These are phyloP conservation scores for Trichoderma endophyticum DNA, from an alignment of 2,329 filamentous ascomycete species.

Conservation along the genomic window DNA sequence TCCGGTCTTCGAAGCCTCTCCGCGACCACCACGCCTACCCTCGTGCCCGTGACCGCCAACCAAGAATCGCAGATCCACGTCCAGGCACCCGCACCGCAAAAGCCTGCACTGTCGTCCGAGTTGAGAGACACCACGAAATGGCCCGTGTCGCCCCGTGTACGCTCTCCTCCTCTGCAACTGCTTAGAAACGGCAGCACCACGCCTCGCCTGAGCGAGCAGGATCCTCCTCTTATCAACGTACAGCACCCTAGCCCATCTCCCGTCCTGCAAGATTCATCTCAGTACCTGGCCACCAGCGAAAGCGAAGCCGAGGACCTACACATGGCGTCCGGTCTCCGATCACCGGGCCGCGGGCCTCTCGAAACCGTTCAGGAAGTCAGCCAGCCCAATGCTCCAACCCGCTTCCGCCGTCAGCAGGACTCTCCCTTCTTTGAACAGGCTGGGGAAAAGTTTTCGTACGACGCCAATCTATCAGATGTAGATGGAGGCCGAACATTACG, in stretches of 20 bases:
- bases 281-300: slow-evolving; percentile 39
- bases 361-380: slow-evolving; percentile 93
- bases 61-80: slow-evolving; percentile 53
- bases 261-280: slow-evolving; percentile 38
- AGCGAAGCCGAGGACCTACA: slow-evolving; percentile 52
- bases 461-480: slow-evolving; percentile 39
- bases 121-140: slow-evolving; percentile 62
- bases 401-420: slow-evolving; percentile 37
- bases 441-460: slow-evolving; percentile 46
- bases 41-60: slow-evolving; percentile 58
- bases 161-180: slow-evolving; percentile 66
- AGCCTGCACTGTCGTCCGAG: slow-evolving; percentile 48
- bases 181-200: slow-evolving; percentile 45
- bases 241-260: slow-evolving; percentile 49
- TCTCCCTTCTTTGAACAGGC: slow-evolving; percentile 48
- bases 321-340: slow-evolving; percentile 51
- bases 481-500: slow-evolving; percentile 43
- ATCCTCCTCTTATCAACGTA: slow-evolving; percentile 51
- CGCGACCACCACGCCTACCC: slow-evolving; percentile 62
- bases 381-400: slow-evolving; percentile 66
- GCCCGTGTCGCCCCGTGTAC: slow-evolving; percentile 73
- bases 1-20: slow-evolving; percentile 66
- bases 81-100: slow-evolving; percentile 63
- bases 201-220: slow-evolving; percentile 47
- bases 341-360: slow-evolving; percentile 61